phyloP scores from a whole-genome alignment of 1,139 yeast genomes.

The Geotrichum fermentans region DNA sequence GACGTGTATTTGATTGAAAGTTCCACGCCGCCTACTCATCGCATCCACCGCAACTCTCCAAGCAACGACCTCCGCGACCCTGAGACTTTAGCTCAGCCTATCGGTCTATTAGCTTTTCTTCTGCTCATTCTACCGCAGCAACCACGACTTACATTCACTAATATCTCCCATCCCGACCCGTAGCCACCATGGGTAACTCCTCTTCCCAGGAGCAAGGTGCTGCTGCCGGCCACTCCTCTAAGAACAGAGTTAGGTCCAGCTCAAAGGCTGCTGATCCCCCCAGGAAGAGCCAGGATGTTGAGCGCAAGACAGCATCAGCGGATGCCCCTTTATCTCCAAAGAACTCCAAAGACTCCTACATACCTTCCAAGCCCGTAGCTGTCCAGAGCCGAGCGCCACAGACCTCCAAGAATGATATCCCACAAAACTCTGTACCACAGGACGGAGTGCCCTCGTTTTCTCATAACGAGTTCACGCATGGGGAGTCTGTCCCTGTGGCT shows the following conservation, averaged over 20 bases:
- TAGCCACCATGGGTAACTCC: constrained; percentile 32
- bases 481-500: not conserved
- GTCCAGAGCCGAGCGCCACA: constrained; percentile 3
- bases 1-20: too few relatives aligned
- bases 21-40: too few relatives aligned
- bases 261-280: not conserved
- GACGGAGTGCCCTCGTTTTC: not conserved
- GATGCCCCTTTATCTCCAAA: not conserved
- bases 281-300: not conserved
- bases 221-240: not conserved
- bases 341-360: not conserved
- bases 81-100: too few relatives aligned
- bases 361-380: constrained; percentile 7
- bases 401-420: not conserved
- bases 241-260: constrained; percentile 1
- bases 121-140: too few relatives aligned
- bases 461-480: constrained; percentile 13
- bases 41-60: too few relatives aligned
- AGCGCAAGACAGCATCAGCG: not conserved
- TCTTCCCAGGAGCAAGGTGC: constrained; percentile 30
- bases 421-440: constrained; percentile 6
- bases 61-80: too few relatives aligned
- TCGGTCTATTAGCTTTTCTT: too few relatives aligned
- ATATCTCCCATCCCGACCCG: too few relatives aligned
- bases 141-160: too few relatives aligned